These are phyloP conservation scores for Crithidia bombi DNA, from an alignment of 208 protist species.

Conservation along the genomic window DNA sequence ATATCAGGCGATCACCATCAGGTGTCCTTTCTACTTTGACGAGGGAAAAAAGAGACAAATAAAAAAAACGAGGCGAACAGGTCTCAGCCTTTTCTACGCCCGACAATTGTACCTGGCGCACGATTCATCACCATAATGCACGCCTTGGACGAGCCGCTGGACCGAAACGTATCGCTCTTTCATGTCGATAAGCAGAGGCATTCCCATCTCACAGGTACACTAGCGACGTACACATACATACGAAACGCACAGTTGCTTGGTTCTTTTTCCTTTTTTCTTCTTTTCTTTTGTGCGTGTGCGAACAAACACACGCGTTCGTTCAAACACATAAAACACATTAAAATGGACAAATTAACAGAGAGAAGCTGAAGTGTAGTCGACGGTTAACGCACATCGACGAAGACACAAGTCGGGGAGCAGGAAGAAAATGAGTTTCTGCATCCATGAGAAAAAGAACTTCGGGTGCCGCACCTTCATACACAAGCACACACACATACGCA, in stretches of 20 bases:
- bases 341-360: too few species aligned
- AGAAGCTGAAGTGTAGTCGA: too few species aligned
- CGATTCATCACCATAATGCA: too few species aligned
- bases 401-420: neutral
- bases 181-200: too few species aligned
- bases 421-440: neutral
- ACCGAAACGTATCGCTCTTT: too few species aligned
- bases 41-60: neutral
- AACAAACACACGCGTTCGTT: neutral
- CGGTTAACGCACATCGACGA: too few species aligned
- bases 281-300: neutral
- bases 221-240: neutral
- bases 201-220: neutral
- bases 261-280: neutral
- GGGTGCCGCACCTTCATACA: neutral
- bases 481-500: neutral
- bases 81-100: neutral
- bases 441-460: neutral
- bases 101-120: too few species aligned
- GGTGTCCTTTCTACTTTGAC: constrained; percentile 1
- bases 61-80: neutral
- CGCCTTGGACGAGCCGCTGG: too few species aligned
- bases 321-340: constrained; percentile 1
- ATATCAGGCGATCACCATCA: constrained; percentile 1
- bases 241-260: neutral